Percentiles rank a stretch among this genome's conserved stretches.
Conservation (phyloP, 805 yeast species). For the Wickerhamomyces alni region DNA sequence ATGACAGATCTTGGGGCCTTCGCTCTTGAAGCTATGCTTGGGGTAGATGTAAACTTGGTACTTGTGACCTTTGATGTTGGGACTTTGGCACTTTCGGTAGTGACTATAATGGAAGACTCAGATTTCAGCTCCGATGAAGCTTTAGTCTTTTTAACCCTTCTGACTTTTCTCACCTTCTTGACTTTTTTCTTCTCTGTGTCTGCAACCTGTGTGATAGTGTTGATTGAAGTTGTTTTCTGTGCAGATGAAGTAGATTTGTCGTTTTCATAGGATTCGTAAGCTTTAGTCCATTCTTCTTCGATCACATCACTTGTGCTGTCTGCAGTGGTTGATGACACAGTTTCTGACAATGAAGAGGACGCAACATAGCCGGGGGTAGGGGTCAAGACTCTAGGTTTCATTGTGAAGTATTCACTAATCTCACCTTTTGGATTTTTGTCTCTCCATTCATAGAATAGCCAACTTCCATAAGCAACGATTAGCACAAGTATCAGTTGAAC, state of each 20-base stretch:
- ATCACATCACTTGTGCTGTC: background rate
- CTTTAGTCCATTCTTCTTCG: background rate
- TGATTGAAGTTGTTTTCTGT: background rate
- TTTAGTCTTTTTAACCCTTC: no score
- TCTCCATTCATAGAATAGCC: constrained; percentile 12
- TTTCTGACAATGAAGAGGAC: background rate
- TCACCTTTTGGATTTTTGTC: constrained; percentile 5
- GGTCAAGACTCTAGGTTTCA: constrained; percentile 10
- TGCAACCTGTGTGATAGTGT: background rate
- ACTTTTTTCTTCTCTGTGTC: background rate
- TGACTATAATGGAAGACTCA: no score
- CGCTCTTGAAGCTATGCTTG: no score
- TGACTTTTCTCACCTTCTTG: background rate
- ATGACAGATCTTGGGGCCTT: no score
- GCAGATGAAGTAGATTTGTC: background rate
- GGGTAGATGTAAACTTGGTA: no score
- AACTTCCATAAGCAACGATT: constrained; percentile 7
- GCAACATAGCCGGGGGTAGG: constrained; percentile 2
- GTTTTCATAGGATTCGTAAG: background rate
- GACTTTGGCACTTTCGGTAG: no score
- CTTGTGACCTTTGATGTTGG: no score
- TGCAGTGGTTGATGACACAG: background rate
- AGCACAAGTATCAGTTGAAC: constrained; percentile 11
- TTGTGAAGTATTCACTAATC: constrained; percentile 21
- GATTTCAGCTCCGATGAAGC: background rate